Evolutionary conservation across 2,329 filamentous ascomycete genomes (phyloP), one percentile per base, ranked within the genome.

Genomic region (Zymoseptoria ardabiliae): DNA sequence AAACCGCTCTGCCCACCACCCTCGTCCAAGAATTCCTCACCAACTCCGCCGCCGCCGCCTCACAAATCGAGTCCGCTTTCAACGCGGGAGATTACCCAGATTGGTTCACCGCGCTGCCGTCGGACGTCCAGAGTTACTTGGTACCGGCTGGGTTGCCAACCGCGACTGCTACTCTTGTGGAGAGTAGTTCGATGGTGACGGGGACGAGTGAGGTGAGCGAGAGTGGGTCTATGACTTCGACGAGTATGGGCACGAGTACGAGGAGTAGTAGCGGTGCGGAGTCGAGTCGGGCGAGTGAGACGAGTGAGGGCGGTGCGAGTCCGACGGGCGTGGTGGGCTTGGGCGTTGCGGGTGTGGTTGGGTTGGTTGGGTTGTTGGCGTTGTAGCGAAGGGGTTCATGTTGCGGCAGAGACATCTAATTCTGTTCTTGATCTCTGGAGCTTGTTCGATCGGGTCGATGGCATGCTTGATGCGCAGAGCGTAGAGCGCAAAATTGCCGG

Each of bases 31-130:
- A 74, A 59, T 77, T 75, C 41, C 62, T 76, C 55, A 77, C 76
- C 61, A 76, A 77, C 68, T 67, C 71, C 19, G 70, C 72, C 56
- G 75, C 71, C 52, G 77, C 77, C 62, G 73, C 72, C 57, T 68
- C 72, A 10, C 68, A 74, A 50, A 72, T 80, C 68, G 72, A 72
- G 11, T 76, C 76, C 8, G 73, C 77, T 52, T 73, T 80, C 70
- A 66, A 71, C 10, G 75, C 74, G 30, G 75, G 77, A 66, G 68
- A 72, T 28, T 75, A 74, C 19, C 77, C 78, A 19, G 61, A 69
- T 3, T 80, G 78, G 78, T 79, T 77, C 70, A 67, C 72, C 8
- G 71, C 74, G 8, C 73, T 80, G 3, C 78, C 78, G 6, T 66
- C 72, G 51, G 75, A 77, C 58, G 72, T 80, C 53, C 73, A 79